Evolutionary conservation across 1,284 basidiomycete genomes (phyloP).

Genomic region (Sporisorium iseilematis-ciliati): DNA sequence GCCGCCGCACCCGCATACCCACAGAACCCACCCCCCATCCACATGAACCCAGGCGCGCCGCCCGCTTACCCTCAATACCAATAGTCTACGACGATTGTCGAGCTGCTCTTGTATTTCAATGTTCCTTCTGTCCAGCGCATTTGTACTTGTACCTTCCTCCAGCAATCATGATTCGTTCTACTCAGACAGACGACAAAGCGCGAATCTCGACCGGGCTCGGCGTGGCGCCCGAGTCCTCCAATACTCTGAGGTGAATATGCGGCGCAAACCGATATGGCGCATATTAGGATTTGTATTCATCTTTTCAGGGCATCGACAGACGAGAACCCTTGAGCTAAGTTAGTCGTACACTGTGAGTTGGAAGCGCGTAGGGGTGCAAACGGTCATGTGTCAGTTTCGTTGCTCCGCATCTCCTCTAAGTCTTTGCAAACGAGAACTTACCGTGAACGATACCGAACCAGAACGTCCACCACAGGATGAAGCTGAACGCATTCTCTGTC

Average conservation of each 20-base stretch:
- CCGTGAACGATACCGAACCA: constrained; percentile 67
- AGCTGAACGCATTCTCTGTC: constrained; percentile 64
- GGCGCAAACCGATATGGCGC: no score
- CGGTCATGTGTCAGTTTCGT: background rate
- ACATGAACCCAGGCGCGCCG: constrained; percentile 27
- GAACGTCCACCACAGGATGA: constrained; percentile 68
- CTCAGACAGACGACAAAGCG: background rate
- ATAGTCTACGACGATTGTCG: background rate
- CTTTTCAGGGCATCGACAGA: no score
- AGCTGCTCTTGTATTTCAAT: background rate
- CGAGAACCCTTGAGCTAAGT: background rate
- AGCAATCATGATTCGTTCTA: constrained; percentile 3
- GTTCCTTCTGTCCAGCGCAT: background rate
- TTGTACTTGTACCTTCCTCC: constrained; percentile 27
- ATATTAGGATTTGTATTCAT: no score
- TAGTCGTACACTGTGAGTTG: constrained; percentile 15
- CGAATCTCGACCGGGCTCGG: background rate
- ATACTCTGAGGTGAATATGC: no score
- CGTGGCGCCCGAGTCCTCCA: no score
- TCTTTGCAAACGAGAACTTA: constrained; percentile 28
- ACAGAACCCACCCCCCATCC: constrained; percentile 25
- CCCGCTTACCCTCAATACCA: constrained; percentile 35
- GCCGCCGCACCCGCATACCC: constrained; percentile 7
- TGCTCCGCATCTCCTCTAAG: no score
- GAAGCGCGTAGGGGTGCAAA: background rate